These are phyloP conservation scores for Mucor racemosus DNA, from an alignment of 371 early-diverging fungal genomes.

Conservation along the genomic window DNA sequence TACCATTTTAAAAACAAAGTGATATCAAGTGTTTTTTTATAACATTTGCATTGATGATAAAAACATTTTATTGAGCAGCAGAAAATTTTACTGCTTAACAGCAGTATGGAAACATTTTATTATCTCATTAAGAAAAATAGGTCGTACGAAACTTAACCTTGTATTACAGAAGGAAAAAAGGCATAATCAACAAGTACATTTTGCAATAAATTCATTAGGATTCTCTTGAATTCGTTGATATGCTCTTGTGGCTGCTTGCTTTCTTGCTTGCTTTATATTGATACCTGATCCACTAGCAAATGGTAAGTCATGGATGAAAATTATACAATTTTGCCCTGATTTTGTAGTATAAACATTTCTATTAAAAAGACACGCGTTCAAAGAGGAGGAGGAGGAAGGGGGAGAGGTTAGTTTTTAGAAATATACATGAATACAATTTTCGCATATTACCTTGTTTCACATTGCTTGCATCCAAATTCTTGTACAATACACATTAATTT, in stretches of 20 bases:
- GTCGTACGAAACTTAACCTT: neutral
- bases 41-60: too few relatives aligned
- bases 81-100: too few relatives aligned
- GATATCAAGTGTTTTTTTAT: too few relatives aligned
- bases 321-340: slow-evolving; percentile 37
- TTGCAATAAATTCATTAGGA: slow-evolving; percentile 23
- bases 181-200: neutral
- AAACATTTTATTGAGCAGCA: too few relatives aligned
- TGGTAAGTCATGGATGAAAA: slow-evolving; percentile 46
- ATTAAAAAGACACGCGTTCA: neutral
- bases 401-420: neutral
- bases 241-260: slow-evolving; percentile 45
- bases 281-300: slow-evolving; percentile 40
- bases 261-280: slow-evolving; percentile 47
- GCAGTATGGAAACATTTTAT: too few relatives aligned
- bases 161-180: slow-evolving; percentile 4
- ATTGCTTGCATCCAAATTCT: slow-evolving; percentile 43
- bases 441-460: slow-evolving; percentile 39
- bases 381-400: neutral
- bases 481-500: slow-evolving; percentile 41
- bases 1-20: too few relatives aligned
- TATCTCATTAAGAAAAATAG: too few relatives aligned
- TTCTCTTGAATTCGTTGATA: slow-evolving; percentile 31
- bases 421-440: neutral
- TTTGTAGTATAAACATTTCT: slow-evolving; percentile 29